A percentile compares a stretch with the other conserved stretches of the same genome.
phyloP scores from a whole-genome alignment of 352 stramenopile genomes.

The Pythium aphanidermatum region DNA sequence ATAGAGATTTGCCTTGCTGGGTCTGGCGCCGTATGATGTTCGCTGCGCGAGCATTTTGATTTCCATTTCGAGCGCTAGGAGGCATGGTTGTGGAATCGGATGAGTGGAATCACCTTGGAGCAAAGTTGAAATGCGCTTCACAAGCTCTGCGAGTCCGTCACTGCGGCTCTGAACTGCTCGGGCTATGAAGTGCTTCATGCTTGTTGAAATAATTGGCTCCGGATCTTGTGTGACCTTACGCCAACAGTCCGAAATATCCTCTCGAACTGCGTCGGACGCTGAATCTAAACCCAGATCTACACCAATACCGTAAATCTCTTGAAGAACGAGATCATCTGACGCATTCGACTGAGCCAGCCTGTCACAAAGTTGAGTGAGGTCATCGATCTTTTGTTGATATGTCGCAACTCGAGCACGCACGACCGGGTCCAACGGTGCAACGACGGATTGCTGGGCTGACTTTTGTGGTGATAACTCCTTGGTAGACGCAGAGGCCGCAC shows the following conservation, averaged over 20 bases:
- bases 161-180: constrained; percentile 22
- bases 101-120: background rate
- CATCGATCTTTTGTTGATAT: constrained; percentile 73
- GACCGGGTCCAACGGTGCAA: constrained; percentile 36
- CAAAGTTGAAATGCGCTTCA: constrained; percentile 1
- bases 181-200: constrained; percentile 23
- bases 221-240: constrained; percentile 15
- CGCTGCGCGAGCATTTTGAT: constrained; percentile 86
- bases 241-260: background rate
- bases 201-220: background rate
- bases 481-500: background rate
- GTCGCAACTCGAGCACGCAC: constrained; percentile 58
- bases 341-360: constrained; percentile 21
- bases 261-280: constrained; percentile 3
- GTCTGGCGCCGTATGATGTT: constrained; percentile 53
- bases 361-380: constrained; percentile 44
- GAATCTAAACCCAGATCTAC: constrained; percentile 47
- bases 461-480: constrained; percentile 11
- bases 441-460: background rate
- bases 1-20: constrained; percentile 68
- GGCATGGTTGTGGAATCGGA: background rate
- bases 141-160: constrained; percentile 19
- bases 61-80: constrained; percentile 69
- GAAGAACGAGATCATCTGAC: constrained; percentile 33
- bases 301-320: constrained; percentile 67